phyloP scores from a whole-genome alignment of 2,329 filamentous ascomycete genomes.

The Fusarium sarcochroum region DNA sequence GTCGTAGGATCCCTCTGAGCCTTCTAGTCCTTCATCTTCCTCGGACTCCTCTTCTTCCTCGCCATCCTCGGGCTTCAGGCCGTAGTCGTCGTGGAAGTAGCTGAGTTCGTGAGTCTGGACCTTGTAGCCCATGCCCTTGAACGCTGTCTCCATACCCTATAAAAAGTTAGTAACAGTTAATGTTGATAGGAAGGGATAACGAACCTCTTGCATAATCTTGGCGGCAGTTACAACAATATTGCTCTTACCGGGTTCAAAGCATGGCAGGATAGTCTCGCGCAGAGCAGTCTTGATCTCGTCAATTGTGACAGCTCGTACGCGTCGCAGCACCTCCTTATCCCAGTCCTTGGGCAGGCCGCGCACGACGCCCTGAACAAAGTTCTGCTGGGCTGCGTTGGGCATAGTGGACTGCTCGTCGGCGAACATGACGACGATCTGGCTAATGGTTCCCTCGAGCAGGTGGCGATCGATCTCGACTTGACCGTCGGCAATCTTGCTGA shows the following conservation, averaged over 20 bases:
- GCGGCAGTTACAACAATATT: constrained; percentile 93
- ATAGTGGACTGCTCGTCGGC: constrained; percentile 92
- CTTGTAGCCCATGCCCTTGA: constrained; percentile 83
- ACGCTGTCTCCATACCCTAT: constrained; percentile 81
- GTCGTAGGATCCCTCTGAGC: constrained; percentile 51
- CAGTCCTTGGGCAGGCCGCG: constrained; percentile 82
- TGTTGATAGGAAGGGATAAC: constrained; percentile 48
- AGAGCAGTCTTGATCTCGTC: constrained; percentile 84
- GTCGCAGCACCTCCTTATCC: constrained; percentile 80
- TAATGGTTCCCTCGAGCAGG: constrained; percentile 90
- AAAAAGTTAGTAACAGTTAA: constrained; percentile 25
- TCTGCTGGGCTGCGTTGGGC: constrained; percentile 83
- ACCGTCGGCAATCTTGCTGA: constrained; percentile 81
- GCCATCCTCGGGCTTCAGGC: constrained; percentile 77
- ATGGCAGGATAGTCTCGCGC: constrained; percentile 79
- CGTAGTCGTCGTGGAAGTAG: constrained; percentile 92
- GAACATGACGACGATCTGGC: constrained; percentile 86
- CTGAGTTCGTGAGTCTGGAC: constrained; percentile 80
- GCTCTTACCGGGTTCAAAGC: constrained; percentile 84
- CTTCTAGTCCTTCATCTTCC: constrained; percentile 55
- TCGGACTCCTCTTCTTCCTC: constrained; percentile 67
- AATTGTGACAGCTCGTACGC: constrained; percentile 80
- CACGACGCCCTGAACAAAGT: constrained; percentile 86
- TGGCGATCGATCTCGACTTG: constrained; percentile 80
- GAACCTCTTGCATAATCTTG: constrained; percentile 85